A percentile compares a stretch with the other conserved stretches of the same genome.
Conservation (phyloP, 257 asterid genomes). For the Marsdenia floribunda region DNA sequence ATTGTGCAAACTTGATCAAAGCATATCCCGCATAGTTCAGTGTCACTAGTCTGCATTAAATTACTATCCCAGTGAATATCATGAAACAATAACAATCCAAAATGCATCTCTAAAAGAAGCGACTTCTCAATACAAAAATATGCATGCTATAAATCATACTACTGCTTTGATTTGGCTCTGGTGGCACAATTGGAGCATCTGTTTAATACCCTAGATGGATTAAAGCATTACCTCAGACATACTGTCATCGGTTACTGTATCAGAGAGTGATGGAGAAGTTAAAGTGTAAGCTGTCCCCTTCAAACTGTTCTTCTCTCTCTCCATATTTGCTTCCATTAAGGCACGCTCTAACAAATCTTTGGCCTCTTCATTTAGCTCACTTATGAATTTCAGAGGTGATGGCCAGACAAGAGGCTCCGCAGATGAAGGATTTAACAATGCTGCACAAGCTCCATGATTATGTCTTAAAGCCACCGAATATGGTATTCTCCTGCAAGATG, state of each 20-base stretch:
- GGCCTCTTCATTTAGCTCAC: slow-evolving; percentile 83
- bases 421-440: slow-evolving; percentile 80
- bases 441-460: slow-evolving; percentile 79
- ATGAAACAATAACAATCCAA: not conserved
- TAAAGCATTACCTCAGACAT: slow-evolving; percentile 54
- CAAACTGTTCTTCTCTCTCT: slow-evolving; percentile 66
- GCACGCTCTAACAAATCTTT: slow-evolving; percentile 72
- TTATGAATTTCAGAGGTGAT: slow-evolving; percentile 77
- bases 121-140: not conserved
- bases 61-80: slow-evolving; percentile 10
- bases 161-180: not conserved
- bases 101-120: too few relatives aligned
- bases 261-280: slow-evolving; percentile 61
- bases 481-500: slow-evolving; percentile 75
- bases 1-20: slow-evolving; percentile 87
- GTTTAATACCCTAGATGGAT: not conserved
- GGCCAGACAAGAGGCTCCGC: slow-evolving; percentile 99
- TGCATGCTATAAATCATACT: not conserved
- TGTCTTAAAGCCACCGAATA: slow-evolving; percentile 69
- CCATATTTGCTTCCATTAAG: slow-evolving; percentile 73
- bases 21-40: slow-evolving; percentile 87
- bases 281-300: slow-evolving; percentile 48
- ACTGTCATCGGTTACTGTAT: slow-evolving; percentile 51
- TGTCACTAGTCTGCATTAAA: slow-evolving; percentile 55
- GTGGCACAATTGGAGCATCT: too few relatives aligned